phyloP scores from a whole-genome alignment of 2,329 filamentous ascomycete species.

The Penicillium sp. region DNA sequence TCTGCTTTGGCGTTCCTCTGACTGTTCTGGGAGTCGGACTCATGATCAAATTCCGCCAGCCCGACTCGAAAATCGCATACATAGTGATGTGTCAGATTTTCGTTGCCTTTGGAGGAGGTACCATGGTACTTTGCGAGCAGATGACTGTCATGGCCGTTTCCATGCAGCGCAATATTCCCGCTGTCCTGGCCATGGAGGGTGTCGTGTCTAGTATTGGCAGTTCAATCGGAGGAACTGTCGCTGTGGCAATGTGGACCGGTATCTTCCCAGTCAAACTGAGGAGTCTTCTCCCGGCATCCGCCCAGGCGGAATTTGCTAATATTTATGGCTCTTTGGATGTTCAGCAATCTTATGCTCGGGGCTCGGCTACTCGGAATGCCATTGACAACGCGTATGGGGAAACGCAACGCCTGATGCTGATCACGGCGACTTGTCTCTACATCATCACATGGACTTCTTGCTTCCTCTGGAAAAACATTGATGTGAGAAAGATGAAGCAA shows the following conservation, averaged over 20 bases:
- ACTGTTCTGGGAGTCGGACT: slow-evolving; percentile 21
- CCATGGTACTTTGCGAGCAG: slow-evolving; percentile 18
- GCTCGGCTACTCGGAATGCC: slow-evolving; percentile 2
- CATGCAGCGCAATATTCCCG: slow-evolving; percentile 22
- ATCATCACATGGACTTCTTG: slow-evolving; percentile 11
- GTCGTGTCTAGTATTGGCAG: slow-evolving; percentile 20
- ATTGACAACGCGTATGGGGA: slow-evolving; percentile 14
- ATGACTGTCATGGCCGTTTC: slow-evolving; percentile 25
- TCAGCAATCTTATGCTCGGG: slow-evolving; percentile 6
- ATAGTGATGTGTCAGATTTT: slow-evolving; percentile 26
- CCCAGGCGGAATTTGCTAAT: background rate
- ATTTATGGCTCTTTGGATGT: slow-evolving; percentile 11
- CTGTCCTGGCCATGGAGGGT: slow-evolving; percentile 17
- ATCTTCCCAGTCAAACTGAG: slow-evolving; percentile 16
- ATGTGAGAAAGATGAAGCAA: slow-evolving; percentile 16
- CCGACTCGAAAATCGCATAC: slow-evolving; percentile 15
- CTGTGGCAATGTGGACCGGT: slow-evolving; percentile 27
- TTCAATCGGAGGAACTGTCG: slow-evolving; percentile 21
- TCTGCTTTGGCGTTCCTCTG: slow-evolving; percentile 19
- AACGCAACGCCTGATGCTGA: slow-evolving; percentile 13
- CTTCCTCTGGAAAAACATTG: slow-evolving; percentile 12
- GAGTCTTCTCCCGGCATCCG: slow-evolving; percentile 9
- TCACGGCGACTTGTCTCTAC: slow-evolving; percentile 11
- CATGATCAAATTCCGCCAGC: slow-evolving; percentile 28
- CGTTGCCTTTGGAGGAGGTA: slow-evolving; percentile 22